Evolutionary conservation across 2,329 filamentous ascomycete species (phyloP).

Genomic region (Trichoderma sp.): DNA sequence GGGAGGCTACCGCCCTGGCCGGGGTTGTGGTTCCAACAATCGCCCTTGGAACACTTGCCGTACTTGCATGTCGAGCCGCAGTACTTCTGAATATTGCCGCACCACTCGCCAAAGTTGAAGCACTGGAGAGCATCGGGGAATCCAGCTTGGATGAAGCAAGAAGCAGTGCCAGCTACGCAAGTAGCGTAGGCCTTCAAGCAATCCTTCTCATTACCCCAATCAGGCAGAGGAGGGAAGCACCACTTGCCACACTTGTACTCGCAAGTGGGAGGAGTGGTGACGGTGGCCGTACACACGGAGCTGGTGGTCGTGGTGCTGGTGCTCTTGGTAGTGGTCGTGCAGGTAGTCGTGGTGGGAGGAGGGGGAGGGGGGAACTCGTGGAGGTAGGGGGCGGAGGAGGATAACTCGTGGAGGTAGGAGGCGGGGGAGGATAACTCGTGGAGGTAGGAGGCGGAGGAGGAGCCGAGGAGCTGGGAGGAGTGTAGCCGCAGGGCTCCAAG

Average conservation of each 20-base stretch:
- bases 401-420: neutral
- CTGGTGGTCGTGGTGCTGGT: slow-evolving; percentile 35
- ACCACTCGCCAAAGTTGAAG: slow-evolving; percentile 54
- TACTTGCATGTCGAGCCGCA: slow-evolving; percentile 42
- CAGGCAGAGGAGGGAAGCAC: slow-evolving; percentile 53
- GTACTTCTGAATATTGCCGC: slow-evolving; percentile 46
- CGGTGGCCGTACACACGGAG: slow-evolving; percentile 51
- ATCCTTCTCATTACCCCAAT: slow-evolving; percentile 45
- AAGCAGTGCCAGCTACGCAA: slow-evolving; percentile 49
- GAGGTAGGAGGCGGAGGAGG: slow-evolving; percentile 30
- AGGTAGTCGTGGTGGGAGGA: slow-evolving; percentile 27
- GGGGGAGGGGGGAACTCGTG: neutral
- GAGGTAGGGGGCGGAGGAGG: neutral
- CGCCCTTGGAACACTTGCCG: slow-evolving; percentile 43
- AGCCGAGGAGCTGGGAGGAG: slow-evolving; percentile 24
- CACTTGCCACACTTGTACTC: slow-evolving; percentile 58
- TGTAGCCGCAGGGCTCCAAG: slow-evolving; percentile 49
- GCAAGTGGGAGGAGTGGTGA: slow-evolving; percentile 48
- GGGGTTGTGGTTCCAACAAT: slow-evolving; percentile 43
- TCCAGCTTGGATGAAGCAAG: slow-evolving; percentile 54
- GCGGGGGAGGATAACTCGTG: slow-evolving; percentile 9
- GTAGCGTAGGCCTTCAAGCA: slow-evolving; percentile 47
- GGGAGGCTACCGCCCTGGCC: slow-evolving; percentile 24
- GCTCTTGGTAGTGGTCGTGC: slow-evolving; percentile 30
- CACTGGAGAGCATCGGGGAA: slow-evolving; percentile 52